A percentile compares a stretch with the other conserved stretches of the same genome.
These are phyloP conservation scores for Crithidia fasciculata DNA, from an alignment of 208 protist genomes.

Conservation along the genomic window DNA sequence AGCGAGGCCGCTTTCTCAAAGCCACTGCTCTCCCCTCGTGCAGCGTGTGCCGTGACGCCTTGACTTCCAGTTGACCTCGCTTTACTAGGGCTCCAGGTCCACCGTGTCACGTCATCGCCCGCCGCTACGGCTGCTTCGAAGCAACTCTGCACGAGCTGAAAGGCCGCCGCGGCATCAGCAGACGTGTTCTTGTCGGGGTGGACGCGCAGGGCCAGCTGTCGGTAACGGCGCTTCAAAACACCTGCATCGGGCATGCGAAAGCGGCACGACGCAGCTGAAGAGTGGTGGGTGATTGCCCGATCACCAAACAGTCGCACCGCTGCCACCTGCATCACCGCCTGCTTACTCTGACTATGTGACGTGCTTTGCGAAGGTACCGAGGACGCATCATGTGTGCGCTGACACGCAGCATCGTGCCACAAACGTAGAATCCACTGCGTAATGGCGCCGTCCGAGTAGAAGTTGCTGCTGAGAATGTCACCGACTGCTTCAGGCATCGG, in stretches of 20 bases:
- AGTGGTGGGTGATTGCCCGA: background rate
- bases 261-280: background rate
- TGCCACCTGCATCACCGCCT: background rate
- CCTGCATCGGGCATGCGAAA: conserved; percentile 9
- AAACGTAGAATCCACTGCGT: conserved; percentile 18
- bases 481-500: no score
- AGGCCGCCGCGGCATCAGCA: conserved; percentile 47
- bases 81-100: background rate
- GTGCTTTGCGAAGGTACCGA: background rate
- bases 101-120: background rate
- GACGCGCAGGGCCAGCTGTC: conserved; percentile 55
- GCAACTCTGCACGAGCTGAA: conserved; percentile 60
- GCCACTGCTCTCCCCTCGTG: background rate
- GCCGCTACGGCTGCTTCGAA: conserved; percentile 39
- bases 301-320: conserved; percentile 17
- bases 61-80: background rate
- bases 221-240: conserved; percentile 70
- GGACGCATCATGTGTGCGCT: background rate
- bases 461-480: background rate
- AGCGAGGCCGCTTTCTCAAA: conserved; percentile 14
- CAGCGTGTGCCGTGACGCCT: background rate
- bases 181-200: conserved; percentile 88
- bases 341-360: background rate
- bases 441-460: conserved; percentile 11
- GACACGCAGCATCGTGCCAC: background rate